Evolutionary conservation across 1,284 basidiomycete species (phyloP), one percentile per base, ranked within the genome.

Genomic region (Ganoderma boninense): DNA sequence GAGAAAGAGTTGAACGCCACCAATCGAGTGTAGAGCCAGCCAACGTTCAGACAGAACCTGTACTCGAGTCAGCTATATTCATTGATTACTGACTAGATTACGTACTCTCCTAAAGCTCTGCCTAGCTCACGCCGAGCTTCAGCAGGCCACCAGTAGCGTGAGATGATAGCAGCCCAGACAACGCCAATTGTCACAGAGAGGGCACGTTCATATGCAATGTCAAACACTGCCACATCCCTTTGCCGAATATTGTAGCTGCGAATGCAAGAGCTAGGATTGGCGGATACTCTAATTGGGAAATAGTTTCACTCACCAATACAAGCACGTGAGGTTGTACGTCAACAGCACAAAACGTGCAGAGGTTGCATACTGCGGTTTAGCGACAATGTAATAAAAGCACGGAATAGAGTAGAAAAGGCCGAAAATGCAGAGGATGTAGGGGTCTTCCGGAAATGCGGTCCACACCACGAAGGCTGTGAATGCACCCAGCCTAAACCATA

Each of bases 381-480:
- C 89, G 18, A 97, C 86, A 75, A 97, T 96, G 78, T 93, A 92
- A 80, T 95, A 97, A 83, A 98, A 99, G 81, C 97, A 98, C 2
- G 97, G 97, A 4, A 98, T 84, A 1, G 96, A 97, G 80, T 96
- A 97, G 73, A 98, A 84, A 79, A 95, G 94, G 0, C 97, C 97
- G 72, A 97, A 93, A 52, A 95, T 82, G 1, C 95, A 90, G 18
- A 99, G 86, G 1, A 92, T 84, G 43, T 92, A 80, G 0, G 94
- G 87, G 73, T 96, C 89, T 64, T 95, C 92, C 0, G 93, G 92
- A 79, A 96, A 96, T 32, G 92, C 76, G 0, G 88, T 85, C 81
- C 93, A 97, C 13, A 93, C 85, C 0, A 82, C 81, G 16, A 92
- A 90, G 1, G 97, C 96, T 1, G 93, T 90, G 0, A 85, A 82